Evolutionary conservation across 2,329 filamentous ascomycete genomes (phyloP).

Genomic region (Ceratocystis colombiana): DNA sequence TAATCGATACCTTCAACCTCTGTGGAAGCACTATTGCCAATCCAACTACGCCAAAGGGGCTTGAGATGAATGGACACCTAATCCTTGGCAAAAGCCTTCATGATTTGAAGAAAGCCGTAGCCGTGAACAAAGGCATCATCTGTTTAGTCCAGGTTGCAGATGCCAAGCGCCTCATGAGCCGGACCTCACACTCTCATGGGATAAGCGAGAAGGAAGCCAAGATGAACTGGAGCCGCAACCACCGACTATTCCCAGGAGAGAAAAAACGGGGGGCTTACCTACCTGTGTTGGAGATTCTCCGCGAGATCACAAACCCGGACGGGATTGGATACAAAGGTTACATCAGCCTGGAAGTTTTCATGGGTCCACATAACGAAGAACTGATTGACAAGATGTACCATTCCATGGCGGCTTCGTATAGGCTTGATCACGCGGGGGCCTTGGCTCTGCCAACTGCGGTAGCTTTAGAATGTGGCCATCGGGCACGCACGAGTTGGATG

Average conservation of each 20-base stretch:
- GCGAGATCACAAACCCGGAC: slow-evolving; percentile 28
- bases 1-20: slow-evolving; percentile 31
- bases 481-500: slow-evolving; percentile 26
- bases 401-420: slow-evolving; percentile 7
- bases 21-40: slow-evolving; percentile 24
- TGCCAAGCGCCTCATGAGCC: slow-evolving; percentile 24
- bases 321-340: slow-evolving; percentile 25
- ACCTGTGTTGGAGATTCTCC: slow-evolving; percentile 30
- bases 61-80: background rate
- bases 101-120: background rate
- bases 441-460: slow-evolving; percentile 18
- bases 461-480: slow-evolving; percentile 22
- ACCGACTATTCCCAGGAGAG: slow-evolving; percentile 27
- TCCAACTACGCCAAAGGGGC: background rate
- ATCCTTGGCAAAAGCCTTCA: background rate
- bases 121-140: slow-evolving; percentile 20
- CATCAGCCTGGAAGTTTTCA: slow-evolving; percentile 28
- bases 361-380: background rate
- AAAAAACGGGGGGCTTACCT: slow-evolving; percentile 28
- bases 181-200: slow-evolving; percentile 18
- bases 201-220: slow-evolving; percentile 22
- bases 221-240: slow-evolving; percentile 27
- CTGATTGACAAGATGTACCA: background rate
- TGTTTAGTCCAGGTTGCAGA: slow-evolving; percentile 28
- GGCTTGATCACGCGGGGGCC: slow-evolving; percentile 9